phyloP scores from a whole-genome alignment of 192 early-diverging fungal genomes.

The Neocallimastix lanati region DNA sequence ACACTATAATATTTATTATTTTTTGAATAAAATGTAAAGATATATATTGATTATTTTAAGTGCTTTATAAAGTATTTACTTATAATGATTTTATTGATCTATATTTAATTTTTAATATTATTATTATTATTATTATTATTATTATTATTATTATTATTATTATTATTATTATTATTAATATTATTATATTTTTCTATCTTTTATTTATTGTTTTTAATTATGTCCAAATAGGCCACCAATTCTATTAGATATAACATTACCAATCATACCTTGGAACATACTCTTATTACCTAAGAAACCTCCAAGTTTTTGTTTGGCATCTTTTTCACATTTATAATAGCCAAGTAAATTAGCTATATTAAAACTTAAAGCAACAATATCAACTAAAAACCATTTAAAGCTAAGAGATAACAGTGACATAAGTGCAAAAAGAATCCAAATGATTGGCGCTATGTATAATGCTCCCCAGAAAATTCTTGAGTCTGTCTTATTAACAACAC shows the following conservation, averaged over 20 bases:
- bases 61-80: too few species aligned
- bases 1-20: too few species aligned
- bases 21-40: too few species aligned
- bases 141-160: too few species aligned
- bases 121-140: too few species aligned
- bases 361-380: slow-evolving; percentile 65
- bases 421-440: slow-evolving; percentile 74
- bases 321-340: slow-evolving; percentile 8
- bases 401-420: slow-evolving; percentile 50
- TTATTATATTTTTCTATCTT: too few species aligned
- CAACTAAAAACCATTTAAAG: slow-evolving; percentile 69
- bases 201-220: neutral
- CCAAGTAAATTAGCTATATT: slow-evolving; percentile 85
- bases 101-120: too few species aligned
- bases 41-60: too few species aligned
- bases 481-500: slow-evolving; percentile 64
- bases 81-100: too few species aligned
- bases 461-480: slow-evolving; percentile 83
- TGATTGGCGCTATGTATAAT: slow-evolving; percentile 62
- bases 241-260: slow-evolving; percentile 7
- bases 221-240: slow-evolving; percentile 16
- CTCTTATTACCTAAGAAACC: slow-evolving; percentile 10
- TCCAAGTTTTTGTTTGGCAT: slow-evolving; percentile 16
- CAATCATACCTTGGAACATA: slow-evolving; percentile 10
- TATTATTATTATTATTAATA: too few species aligned